Evolutionary conservation across 2,329 filamentous ascomycete genomes (phyloP).

Genomic region (Boeremia exigua): DNA sequence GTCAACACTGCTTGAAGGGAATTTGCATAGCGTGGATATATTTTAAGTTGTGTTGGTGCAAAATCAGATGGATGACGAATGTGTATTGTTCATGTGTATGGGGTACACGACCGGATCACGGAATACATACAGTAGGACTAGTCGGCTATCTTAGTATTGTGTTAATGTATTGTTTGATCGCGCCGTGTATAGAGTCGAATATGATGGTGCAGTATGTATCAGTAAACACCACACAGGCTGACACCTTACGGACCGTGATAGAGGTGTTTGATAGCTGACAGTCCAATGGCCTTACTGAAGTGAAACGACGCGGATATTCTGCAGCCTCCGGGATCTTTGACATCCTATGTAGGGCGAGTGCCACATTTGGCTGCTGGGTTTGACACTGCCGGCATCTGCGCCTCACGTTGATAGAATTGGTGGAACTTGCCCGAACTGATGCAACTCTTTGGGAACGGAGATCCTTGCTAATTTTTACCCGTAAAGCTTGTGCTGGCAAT

Average conservation of each 20-base stretch:
- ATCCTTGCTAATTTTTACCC: slow-evolving; percentile 16
- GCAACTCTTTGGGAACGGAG: slow-evolving; percentile 25
- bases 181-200: slow-evolving; percentile 17
- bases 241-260: background rate
- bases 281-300: slow-evolving; percentile 1
- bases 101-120: slow-evolving; percentile 26
- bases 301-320: slow-evolving; percentile 4
- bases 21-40: slow-evolving; percentile 43
- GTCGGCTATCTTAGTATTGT: slow-evolving; percentile 34
- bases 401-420: slow-evolving; percentile 21
- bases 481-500: slow-evolving; percentile 28
- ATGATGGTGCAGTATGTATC: slow-evolving; percentile 5
- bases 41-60: slow-evolving; percentile 26
- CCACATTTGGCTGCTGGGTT: slow-evolving; percentile 2
- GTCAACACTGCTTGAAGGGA: slow-evolving; percentile 37
- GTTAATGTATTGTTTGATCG: slow-evolving; percentile 37
- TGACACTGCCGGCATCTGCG: slow-evolving; percentile 26
- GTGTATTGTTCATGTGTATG: slow-evolving; percentile 42
- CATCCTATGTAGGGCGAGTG: slow-evolving; percentile 4
- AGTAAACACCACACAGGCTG: slow-evolving; percentile 7
- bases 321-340: slow-evolving; percentile 7
- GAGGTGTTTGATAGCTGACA: background rate
- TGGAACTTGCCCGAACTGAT: slow-evolving; percentile 23
- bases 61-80: slow-evolving; percentile 25
- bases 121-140: slow-evolving; percentile 35